phyloP scores from a whole-genome alignment of 345 rosid genomes.

The Acer yangbiense region DNA sequence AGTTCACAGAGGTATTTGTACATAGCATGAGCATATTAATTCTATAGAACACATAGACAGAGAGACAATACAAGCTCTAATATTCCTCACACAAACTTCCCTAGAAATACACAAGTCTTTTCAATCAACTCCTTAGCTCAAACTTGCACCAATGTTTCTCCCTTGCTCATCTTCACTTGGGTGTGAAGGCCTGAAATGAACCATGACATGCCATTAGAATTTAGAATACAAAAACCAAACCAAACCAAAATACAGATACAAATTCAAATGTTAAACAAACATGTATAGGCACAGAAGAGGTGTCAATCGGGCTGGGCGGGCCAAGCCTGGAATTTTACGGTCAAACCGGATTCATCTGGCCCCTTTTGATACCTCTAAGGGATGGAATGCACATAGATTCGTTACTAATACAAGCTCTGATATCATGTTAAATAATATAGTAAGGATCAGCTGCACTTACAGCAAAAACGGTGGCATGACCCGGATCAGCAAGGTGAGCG shows the following conservation, averaged over 20 bases:
- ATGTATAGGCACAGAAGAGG: too few relatives aligned
- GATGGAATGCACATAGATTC: too few relatives aligned
- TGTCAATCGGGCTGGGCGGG: too few relatives aligned
- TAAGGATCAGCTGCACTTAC: slow-evolving; percentile 40
- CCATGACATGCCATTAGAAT: slow-evolving; percentile 9
- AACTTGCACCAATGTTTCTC: slow-evolving; percentile 1
- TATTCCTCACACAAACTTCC: slow-evolving; percentile 16
- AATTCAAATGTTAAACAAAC: too few relatives aligned
- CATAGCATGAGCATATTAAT: slow-evolving; percentile 23
- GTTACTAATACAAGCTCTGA: too few relatives aligned
- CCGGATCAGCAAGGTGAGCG: slow-evolving; percentile 97
- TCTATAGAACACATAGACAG: slow-evolving; percentile 22
- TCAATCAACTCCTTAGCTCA: slow-evolving; percentile 8
- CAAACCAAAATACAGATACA: neutral
- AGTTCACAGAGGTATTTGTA: slow-evolving; percentile 38
- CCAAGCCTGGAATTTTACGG: too few relatives aligned
- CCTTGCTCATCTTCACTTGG: slow-evolving; percentile 58
- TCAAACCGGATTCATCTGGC: too few relatives aligned
- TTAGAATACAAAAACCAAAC: neutral
- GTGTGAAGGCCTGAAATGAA: slow-evolving; percentile 71
- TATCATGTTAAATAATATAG: neutral
- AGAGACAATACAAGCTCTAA: slow-evolving; percentile 27
- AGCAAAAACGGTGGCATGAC: slow-evolving; percentile 90
- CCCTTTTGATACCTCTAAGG: too few relatives aligned
- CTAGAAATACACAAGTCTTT: slow-evolving; percentile 25